Conservation (phyloP, 2,329 filamentous ascomycete species). For the Penicillium rolfsii region DNA sequence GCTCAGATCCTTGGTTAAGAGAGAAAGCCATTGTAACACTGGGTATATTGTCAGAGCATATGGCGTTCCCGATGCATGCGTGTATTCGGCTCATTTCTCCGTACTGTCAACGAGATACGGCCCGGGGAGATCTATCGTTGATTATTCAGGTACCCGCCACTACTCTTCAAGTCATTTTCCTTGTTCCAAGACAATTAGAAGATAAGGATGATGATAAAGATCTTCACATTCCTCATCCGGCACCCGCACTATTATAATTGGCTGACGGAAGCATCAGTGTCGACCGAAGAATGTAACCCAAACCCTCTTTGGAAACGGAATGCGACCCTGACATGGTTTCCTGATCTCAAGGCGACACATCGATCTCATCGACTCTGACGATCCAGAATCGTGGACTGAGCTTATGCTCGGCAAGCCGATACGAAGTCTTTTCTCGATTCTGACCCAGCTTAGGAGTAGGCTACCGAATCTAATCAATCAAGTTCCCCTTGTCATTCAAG, state of each 20-base stretch:
- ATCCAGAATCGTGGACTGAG: not conserved
- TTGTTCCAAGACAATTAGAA: not conserved
- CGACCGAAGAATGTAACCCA: conserved; percentile 24
- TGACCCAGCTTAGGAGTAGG: not conserved
- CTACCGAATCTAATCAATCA: not conserved
- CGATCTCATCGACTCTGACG: not conserved
- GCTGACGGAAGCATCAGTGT: conserved; percentile 10
- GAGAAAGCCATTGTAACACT: not conserved
- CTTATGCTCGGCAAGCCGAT: not conserved
- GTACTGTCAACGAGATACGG: not conserved
- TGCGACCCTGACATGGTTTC: conserved; percentile 10
- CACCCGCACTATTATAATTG: not conserved
- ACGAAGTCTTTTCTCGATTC: not conserved
- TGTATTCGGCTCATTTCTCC: not conserved
- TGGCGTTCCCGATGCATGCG: not conserved
- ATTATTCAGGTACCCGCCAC: not conserved
- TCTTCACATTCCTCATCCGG: conserved; percentile 16
- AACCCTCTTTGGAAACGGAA: conserved; percentile 13
- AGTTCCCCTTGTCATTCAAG: not conserved
- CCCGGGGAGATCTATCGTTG: not conserved
- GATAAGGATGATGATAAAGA: not conserved
- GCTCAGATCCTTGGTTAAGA: not conserved
- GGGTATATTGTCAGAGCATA: not conserved
- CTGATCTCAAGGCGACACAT: conserved; percentile 2
- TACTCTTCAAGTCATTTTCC: not conserved